Percentiles rank a stretch among this genome's conserved stretches.
Conservation (phyloP, 371 early-diverging fungal genomes). For the Smittium culicis region DNA sequence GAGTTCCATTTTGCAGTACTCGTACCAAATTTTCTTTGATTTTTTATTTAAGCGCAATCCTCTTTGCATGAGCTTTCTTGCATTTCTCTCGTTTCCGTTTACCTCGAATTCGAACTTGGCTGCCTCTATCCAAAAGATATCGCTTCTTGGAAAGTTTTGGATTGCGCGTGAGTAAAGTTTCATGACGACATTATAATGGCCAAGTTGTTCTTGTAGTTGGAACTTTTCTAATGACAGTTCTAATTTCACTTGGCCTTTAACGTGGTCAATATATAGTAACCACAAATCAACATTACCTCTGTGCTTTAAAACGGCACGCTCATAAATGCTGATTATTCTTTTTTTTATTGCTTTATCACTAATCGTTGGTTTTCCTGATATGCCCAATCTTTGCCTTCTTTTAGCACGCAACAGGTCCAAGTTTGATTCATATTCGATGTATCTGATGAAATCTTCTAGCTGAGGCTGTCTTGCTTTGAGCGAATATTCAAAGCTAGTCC, state of each 20-base stretch:
- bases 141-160: conserved; percentile 66
- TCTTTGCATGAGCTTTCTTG: conserved; percentile 71
- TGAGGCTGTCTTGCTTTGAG: conserved; percentile 48
- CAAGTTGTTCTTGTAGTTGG: conserved; percentile 12
- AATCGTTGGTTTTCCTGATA: conserved; percentile 11
- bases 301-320: conserved; percentile 65
- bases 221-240: conserved; percentile 13
- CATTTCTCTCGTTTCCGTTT: conserved; percentile 64
- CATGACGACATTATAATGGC: conserved; percentile 32
- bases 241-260: conserved; percentile 28
- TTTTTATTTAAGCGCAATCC: conserved; percentile 69
- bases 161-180: conserved; percentile 69
- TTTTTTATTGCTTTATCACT: conserved; percentile 25
- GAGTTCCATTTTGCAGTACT: conserved; percentile 83
- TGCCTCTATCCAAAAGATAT: conserved; percentile 77
- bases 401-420: conserved; percentile 70
- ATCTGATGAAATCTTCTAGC: conserved; percentile 68
- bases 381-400: conserved; percentile 48
- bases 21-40: conserved; percentile 60
- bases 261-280: conserved; percentile 81
- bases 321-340: conserved; percentile 63
- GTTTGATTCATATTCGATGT: conserved; percentile 87
- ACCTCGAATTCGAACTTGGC: conserved; percentile 77
- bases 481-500: conserved; percentile 76
- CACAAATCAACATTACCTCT: conserved; percentile 68